These are phyloP conservation scores for Miamiensis avidus DNA, from an alignment of 169 alveolate genomes.

Conservation along the genomic window DNA sequence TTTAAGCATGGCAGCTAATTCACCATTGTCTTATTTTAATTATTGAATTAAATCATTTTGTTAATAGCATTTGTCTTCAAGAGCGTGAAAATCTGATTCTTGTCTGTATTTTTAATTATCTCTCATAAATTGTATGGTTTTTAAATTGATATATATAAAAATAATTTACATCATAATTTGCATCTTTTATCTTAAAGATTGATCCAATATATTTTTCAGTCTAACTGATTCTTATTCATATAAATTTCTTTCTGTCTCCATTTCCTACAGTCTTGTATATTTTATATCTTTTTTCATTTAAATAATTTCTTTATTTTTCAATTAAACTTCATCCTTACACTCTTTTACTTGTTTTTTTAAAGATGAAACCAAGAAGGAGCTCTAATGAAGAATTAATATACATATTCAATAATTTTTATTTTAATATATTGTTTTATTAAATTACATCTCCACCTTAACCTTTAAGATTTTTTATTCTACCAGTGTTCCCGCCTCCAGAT, in stretches of 20 bases:
- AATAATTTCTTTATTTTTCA: no score
- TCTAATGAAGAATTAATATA: neutral
- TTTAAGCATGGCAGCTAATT: neutral
- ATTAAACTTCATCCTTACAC: neutral
- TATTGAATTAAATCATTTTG: no score
- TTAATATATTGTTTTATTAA: no score
- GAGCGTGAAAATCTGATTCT: neutral
- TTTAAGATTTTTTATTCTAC: neutral
- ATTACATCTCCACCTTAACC: neutral
- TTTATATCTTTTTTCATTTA: no score
- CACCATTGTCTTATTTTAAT: neutral
- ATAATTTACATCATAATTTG: neutral
- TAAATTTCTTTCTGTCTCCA: neutral
- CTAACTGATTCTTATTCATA: neutral
- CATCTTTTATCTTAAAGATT: neutral
- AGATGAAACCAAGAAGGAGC: neutral
- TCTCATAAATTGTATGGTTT: no score
- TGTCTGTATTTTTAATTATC: neutral
- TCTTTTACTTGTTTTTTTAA: no score
- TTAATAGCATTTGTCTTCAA: no score
- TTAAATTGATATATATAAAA: no score
- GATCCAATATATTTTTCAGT: neutral
- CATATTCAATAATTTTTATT: neutral
- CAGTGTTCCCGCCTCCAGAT: neutral
- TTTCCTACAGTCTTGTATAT: neutral